phyloP scores from a whole-genome alignment of 495 filamentous ascomycete species.

The Thermochaetoides thermophila region DNA sequence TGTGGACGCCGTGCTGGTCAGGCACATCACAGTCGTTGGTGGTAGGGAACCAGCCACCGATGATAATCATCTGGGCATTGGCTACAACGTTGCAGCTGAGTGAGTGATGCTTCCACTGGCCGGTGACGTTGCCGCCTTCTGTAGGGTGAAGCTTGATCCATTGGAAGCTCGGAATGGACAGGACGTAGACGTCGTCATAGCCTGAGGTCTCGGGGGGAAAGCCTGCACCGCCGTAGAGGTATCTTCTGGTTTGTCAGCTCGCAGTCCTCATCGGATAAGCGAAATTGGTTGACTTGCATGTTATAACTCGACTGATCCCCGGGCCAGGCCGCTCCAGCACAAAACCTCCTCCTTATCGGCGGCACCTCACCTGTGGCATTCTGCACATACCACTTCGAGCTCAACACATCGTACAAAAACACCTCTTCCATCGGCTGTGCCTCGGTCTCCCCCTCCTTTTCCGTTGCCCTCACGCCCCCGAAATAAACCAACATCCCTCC shows the following conservation, averaged over 20 bases:
- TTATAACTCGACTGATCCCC: conserved; percentile 40
- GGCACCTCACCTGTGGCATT: conserved; percentile 33
- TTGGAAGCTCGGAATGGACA: conserved; percentile 40
- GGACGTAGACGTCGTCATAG: conserved; percentile 43
- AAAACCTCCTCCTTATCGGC: conserved; percentile 33
- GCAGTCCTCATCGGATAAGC: neutral
- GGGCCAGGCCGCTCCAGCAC: conserved; percentile 37
- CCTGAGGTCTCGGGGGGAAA: conserved; percentile 25
- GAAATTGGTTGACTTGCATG: conserved; percentile 25
- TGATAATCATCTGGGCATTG: conserved; percentile 46
- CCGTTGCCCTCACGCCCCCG: conserved; percentile 28
- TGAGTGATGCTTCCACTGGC: conserved; percentile 26
- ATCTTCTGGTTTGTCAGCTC: conserved; percentile 18
- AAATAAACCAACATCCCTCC: conserved; percentile 38
- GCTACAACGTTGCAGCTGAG: conserved; percentile 38
- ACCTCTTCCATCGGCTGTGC: conserved; percentile 27
- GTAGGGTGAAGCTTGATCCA: conserved; percentile 38
- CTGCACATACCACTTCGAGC: conserved; percentile 39
- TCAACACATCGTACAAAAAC: conserved; percentile 36
- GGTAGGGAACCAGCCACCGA: conserved; percentile 52
- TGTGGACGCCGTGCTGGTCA: conserved; percentile 42
- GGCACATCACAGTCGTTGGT: conserved; percentile 51
- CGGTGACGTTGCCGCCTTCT: conserved; percentile 15
- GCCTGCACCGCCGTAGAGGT: conserved; percentile 37
- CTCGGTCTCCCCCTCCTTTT: conserved; percentile 15